Conservation (phyloP, 352 stramenopile genomes). For the Pythium scleroteichum region DNA sequence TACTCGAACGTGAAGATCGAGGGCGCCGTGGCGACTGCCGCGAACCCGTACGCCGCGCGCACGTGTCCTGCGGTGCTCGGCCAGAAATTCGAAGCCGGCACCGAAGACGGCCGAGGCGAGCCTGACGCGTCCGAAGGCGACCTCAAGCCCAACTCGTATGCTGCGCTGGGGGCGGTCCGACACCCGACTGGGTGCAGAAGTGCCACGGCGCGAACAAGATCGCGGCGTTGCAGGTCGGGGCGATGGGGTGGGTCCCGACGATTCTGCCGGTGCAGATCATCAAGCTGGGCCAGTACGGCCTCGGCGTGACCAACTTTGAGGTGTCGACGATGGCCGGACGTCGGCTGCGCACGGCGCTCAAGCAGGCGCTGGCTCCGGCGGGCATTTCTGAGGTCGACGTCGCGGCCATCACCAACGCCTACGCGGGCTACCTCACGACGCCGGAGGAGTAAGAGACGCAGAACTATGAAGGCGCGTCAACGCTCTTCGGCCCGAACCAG, state of each 20-base stretch:
- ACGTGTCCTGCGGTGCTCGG: constrained; percentile 52
- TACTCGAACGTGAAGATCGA: constrained; percentile 45
- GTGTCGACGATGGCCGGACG: constrained; percentile 61
- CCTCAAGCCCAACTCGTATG: constrained; percentile 35
- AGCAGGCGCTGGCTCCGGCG: constrained; percentile 22
- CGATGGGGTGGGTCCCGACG: constrained; percentile 47
- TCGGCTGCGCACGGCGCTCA: constrained; percentile 39
- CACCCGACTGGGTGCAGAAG: constrained; percentile 40
- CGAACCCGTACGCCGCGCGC: constrained; percentile 32
- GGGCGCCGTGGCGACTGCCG: constrained; percentile 18
- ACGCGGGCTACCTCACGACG: constrained; percentile 64
- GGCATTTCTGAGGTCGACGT: constrained; percentile 51
- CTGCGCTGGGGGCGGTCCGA: constrained; percentile 28
- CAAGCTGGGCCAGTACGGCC: constrained; percentile 50
- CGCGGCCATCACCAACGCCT: constrained; percentile 52
- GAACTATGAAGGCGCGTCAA: constrained; percentile 74
- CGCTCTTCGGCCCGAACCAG: constrained; percentile 69
- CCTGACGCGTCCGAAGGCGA: constrained; percentile 34
- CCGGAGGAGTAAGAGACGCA: constrained; percentile 61
- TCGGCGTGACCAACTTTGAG: constrained; percentile 60
- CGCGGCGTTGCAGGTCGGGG: constrained; percentile 34
- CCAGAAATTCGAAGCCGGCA: constrained; percentile 54
- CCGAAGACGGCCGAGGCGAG: constrained; percentile 45
- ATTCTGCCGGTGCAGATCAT: constrained; percentile 57
- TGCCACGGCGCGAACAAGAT: constrained; percentile 46